Evolutionary conservation across 164 flowering plant genomes (phyloP).

Genomic region (Vitis cinerea): DNA sequence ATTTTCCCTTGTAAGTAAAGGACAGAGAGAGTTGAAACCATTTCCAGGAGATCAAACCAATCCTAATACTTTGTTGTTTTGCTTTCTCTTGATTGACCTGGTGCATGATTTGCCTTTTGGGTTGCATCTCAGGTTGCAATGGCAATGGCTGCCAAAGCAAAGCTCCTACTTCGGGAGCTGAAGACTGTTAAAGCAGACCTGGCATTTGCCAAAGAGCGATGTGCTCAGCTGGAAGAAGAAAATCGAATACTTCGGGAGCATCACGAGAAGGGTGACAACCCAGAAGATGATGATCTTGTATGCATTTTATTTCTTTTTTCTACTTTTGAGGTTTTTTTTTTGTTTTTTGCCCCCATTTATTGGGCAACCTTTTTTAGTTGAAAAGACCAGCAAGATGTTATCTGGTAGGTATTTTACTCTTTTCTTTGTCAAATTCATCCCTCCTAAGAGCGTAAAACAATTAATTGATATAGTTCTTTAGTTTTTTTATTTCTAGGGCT

Average conservation of each 20-base stretch:
- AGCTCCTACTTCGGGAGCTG: slow-evolving; percentile 84
- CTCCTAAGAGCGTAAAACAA: too few species aligned
- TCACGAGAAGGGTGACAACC: slow-evolving; percentile 69
- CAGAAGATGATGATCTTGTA: slow-evolving; percentile 92
- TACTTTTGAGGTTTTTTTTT: not conserved
- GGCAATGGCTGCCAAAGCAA: slow-evolving; percentile 98
- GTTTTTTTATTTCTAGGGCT: not conserved
- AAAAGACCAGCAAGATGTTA: too few species aligned
- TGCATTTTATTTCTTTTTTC: not conserved
- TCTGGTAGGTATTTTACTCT: not conserved
- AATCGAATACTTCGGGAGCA: slow-evolving; percentile 73
- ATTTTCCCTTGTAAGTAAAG: not conserved
- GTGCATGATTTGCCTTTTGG: slow-evolving; percentile 26
- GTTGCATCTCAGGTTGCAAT: slow-evolving; percentile 76
- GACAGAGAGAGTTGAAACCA: not conserved
- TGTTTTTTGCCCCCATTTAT: too few species aligned
- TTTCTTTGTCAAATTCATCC: not conserved
- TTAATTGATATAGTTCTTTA: too few species aligned
- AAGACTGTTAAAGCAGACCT: slow-evolving; percentile 92
- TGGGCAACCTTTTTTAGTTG: too few species aligned
- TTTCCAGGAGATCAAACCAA: not conserved
- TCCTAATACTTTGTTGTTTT: not conserved
- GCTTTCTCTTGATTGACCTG: slow-evolving; percentile 2
- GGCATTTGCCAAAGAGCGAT: slow-evolving; percentile 90
- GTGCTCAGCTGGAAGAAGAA: slow-evolving; percentile 96